Percentiles rank a stretch among this genome's conserved stretches.
These are phyloP conservation scores for Corylus americana DNA, from an alignment of 306 rosid genomes.

Conservation along the genomic window DNA sequence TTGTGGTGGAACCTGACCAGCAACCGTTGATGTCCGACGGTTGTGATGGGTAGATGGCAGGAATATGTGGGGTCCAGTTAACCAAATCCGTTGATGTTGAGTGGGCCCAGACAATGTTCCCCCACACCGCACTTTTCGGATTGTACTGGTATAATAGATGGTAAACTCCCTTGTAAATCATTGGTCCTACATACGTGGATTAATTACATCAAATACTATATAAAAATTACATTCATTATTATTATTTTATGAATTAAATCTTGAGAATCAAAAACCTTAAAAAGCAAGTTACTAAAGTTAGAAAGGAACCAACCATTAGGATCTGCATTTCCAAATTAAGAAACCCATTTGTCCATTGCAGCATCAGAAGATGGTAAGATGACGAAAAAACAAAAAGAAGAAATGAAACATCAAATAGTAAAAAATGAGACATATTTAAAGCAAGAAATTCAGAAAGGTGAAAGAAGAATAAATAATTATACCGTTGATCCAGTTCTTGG, in stretches of 20 bases:
- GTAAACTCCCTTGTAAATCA: constrained; percentile 62
- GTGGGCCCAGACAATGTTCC: constrained; percentile 87
- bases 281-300: neutral
- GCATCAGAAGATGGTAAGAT: neutral
- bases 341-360: constrained; percentile 35
- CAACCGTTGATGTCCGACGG: constrained; percentile 70
- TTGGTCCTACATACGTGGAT: constrained; percentile 45
- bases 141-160: constrained; percentile 84
- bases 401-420: neutral
- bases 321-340: constrained; percentile 51
- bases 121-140: constrained; percentile 76
- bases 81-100: constrained; percentile 77
- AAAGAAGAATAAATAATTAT: too few relatives aligned
- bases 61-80: constrained; percentile 70
- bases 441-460: too few relatives aligned
- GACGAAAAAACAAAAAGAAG: neutral
- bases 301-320: constrained; percentile 74
- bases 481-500: constrained; percentile 82
- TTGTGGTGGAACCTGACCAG: constrained; percentile 88
- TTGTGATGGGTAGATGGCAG: constrained; percentile 66
- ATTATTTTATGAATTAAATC: neutral
- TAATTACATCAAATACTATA: too few relatives aligned
- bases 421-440: too few relatives aligned
- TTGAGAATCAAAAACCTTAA: neutral
- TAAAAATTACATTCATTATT: too few relatives aligned